A percentile compares a stretch with the other conserved stretches of the same genome.
Conservation (phyloP, 2,329 filamentous ascomycete genomes). For the Fonsecaea erecta region DNA sequence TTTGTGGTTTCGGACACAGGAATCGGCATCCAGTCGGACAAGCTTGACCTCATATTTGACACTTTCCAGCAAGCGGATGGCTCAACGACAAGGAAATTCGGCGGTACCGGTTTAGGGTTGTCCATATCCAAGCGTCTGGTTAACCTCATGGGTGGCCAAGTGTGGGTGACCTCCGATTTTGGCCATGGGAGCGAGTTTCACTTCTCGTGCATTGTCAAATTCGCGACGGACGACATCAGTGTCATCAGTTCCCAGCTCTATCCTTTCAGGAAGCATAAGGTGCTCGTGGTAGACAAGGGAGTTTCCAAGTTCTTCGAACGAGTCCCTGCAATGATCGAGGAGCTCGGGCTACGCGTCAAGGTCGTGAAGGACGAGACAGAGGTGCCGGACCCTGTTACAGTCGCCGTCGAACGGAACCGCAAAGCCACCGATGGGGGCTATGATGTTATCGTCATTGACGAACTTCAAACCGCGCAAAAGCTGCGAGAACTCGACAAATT, state of each 20-base stretch:
- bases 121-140: slow-evolving; percentile 96
- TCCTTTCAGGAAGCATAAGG: slow-evolving; percentile 90
- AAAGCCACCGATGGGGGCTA: slow-evolving; percentile 67
- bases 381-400: slow-evolving; percentile 58
- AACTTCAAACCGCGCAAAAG: slow-evolving; percentile 84
- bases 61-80: slow-evolving; percentile 98
- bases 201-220: slow-evolving; percentile 90
- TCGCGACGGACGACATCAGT: slow-evolving; percentile 77
- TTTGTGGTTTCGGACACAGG: slow-evolving; percentile 96
- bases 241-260: slow-evolving; percentile 81
- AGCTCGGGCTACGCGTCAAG: slow-evolving; percentile 78
- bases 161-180: slow-evolving; percentile 93
- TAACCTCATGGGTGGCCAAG: slow-evolving; percentile 92
- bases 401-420: slow-evolving; percentile 54
- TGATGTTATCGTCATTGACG: slow-evolving; percentile 95
- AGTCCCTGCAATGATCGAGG: slow-evolving; percentile 76
- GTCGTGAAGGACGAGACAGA: slow-evolving; percentile 79
- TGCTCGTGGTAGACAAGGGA: slow-evolving; percentile 93
- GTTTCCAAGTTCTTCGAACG: slow-evolving; percentile 76
- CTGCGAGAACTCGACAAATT: slow-evolving; percentile 89
- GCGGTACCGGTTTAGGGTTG: slow-evolving; percentile 88
- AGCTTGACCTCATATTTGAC: slow-evolving; percentile 96
- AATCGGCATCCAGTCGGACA: slow-evolving; percentile 94
- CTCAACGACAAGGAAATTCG: slow-evolving; percentile 94
- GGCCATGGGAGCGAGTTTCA: slow-evolving; percentile 92